Evolutionary conservation across 164 flowering plant species (phyloP), one percentile per base, ranked within the genome.

Genomic region (Sextonia rubra): DNA sequence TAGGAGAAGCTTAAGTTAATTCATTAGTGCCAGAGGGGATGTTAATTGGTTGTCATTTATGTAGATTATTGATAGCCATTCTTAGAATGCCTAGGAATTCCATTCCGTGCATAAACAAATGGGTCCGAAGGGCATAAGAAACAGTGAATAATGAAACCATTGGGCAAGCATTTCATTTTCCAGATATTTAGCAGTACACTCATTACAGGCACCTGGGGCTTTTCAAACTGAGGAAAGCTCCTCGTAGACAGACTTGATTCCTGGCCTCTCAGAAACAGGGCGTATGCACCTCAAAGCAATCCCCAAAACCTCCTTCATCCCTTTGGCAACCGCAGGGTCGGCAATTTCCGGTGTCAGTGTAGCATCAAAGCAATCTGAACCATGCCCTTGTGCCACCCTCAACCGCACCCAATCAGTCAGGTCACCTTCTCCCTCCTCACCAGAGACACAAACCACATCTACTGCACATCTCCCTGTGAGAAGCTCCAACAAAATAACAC

Each of bases 391-490:
- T 25, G 93, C 84, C 52, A 85, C 92, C 79, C 83, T 80, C 73
- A 88, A 48, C 73, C 95, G 80, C 48, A 90, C 92, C 99, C 99
- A 93, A 47, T 91, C 97, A 0, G 88, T 87, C 76, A 96, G 75
- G 79, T 90, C 97, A 32, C 89, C 89, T 2, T 92, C 97, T 48
- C 91, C 96, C 48, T 80, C 90, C 47, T 85, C 93, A 25, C 90
- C 90, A 3, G 97, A 83, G 20, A 93, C 89, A 37, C 44, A 9
- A 37, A 37, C 58, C 68, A 95, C 90, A 79, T 95, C 98, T 2
- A 97, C 98, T 12, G 98, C 98, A 75, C 97, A 90, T 66, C 84
- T 92, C 4, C 98, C 97, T 2, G 95, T 93, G 60, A 93, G 66
- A 22, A 96, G 86, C 74, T 96, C 98, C 80, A 96, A 64, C 47